Evolutionary conservation across 2,329 filamentous ascomycete genomes (phyloP), one percentile per base, ranked within the genome.

Genomic region (Pseudogymnoascus sp.): DNA sequence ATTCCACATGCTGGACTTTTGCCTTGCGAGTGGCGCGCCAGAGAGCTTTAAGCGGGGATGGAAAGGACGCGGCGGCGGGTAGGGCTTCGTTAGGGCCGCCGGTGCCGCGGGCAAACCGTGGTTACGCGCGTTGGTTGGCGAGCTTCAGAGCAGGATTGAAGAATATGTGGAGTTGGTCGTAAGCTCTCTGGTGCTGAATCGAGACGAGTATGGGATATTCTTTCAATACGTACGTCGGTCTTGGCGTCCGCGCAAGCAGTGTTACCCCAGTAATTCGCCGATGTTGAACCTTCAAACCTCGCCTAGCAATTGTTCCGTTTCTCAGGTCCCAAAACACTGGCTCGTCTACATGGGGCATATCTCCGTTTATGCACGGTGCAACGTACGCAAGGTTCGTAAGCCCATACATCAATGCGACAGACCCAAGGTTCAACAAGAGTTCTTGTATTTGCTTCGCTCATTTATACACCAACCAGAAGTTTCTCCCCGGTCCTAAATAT

Each of bases 101-200:
- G n/a, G n/a, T 55, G 45, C 45, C 45, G 45, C 45, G 25, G n/a
- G 16, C 11, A 25, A 55, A 55, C 45, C 25, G n/a, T 55, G 45
- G 45, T 55, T 55, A 55, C n/a, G 45, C 45, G 45, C 45, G 19
- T 9, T 30, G 45, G 45, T 55, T 55, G 45, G 45, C 9, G 45
- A 55, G 45, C 45, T 30, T 55, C n/a, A 8, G 33, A 55, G 14
- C n/a, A 55, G 45, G 45, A 30, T 30, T 19, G 25, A 30, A 45
- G n/a, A 55, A 55, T 55, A n/a, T 55, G 45, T 55, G 45, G 45
- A 55, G 45, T 55, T 30, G 14, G 45, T 55, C 45, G 45, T 55
- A 55, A 55, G 45, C 45, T 55, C 25, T 30, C n/a, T 30, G 45
- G 33, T 30, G 45, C 14, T 33, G 45, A 55, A 30, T 55, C 45